Percentiles rank a stretch among this genome's conserved stretches.
phyloP scores from a whole-genome alignment of 139 green algal genomes.

The Pycnococcus provasolii region DNA sequence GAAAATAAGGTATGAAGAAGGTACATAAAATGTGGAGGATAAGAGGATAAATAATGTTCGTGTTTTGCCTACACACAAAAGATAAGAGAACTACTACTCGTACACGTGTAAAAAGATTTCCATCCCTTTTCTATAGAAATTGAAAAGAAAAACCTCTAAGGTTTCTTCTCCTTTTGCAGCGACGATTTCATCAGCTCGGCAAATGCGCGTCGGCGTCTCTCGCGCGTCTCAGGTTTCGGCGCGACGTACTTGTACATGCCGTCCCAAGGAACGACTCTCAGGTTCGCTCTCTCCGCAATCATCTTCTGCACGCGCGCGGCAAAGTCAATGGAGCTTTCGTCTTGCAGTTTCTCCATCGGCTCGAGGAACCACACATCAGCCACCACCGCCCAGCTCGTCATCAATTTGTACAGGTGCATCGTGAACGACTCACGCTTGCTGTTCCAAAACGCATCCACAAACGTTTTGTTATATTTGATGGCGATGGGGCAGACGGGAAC shows the following conservation, averaged over 20 bases:
- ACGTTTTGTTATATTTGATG: slow-evolving; percentile 99
- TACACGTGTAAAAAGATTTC: no score
- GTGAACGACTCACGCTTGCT: slow-evolving; percentile 71
- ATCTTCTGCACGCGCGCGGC: slow-evolving; percentile 66
- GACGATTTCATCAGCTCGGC: no score
- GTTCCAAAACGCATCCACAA: slow-evolving; percentile 99
- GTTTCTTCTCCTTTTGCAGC: no score
- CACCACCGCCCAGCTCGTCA: slow-evolving; percentile 85
- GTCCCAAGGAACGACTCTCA: slow-evolving; percentile 66
- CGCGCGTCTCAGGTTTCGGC: slow-evolving; percentile 61
- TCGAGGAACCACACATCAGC: slow-evolving; percentile 90
- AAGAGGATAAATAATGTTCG: no score
- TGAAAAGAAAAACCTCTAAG: no score
- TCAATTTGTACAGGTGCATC: slow-evolving; percentile 74
- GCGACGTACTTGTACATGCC: slow-evolving; percentile 97
- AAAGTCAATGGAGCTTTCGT: slow-evolving; percentile 67
- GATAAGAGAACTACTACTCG: no score
- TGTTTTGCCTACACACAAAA: no score
- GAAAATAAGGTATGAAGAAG: no score
- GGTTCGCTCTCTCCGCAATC: slow-evolving; percentile 46
- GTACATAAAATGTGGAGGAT: no score
- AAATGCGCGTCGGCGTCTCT: slow-evolving; percentile 48
- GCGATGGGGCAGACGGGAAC: slow-evolving; percentile 72
- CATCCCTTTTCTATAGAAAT: no score
- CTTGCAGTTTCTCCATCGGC: slow-evolving; percentile 49